A percentile compares a stretch with the other conserved stretches of the same genome.
Evolutionary conservation across 345 rosid genomes (phyloP).

Genomic region (Eucalyptus rudis): DNA sequence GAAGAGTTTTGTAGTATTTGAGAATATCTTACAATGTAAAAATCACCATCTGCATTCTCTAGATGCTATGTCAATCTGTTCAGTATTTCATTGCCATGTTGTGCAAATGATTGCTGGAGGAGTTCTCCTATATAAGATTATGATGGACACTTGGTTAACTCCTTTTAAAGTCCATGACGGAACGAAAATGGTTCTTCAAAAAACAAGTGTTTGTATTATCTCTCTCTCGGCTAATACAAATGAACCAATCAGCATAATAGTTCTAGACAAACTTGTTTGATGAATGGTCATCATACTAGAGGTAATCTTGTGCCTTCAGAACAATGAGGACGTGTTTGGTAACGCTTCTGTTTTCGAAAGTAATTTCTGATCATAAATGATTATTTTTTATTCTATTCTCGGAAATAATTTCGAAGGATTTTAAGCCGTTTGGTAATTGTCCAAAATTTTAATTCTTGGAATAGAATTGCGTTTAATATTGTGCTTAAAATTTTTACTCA

Average conservation of each 20-base stretch:
- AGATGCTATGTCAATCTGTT: neutral
- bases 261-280: neutral
- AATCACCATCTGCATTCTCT: neutral
- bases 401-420: accelerated
- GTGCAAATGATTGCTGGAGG: neutral
- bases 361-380: accelerated
- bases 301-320: accelerated
- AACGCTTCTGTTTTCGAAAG: accelerated
- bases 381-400: accelerated
- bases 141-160: neutral
- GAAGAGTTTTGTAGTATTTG: neutral
- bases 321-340: accelerated
- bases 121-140: neutral
- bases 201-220: neutral
- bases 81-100: neutral
- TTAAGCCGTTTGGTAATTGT: accelerated
- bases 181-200: neutral
- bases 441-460: accelerated
- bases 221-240: neutral
- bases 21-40: neutral
- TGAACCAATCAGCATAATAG: neutral
- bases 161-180: neutral
- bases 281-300: neutral
- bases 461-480: too few species aligned
- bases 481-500: too few species aligned